A percentile compares a stretch with the other conserved stretches of the same genome.
These are phyloP conservation scores for Penicillium sp. DNA, from an alignment of 2,329 filamentous ascomycete species.

Conservation along the genomic window DNA sequence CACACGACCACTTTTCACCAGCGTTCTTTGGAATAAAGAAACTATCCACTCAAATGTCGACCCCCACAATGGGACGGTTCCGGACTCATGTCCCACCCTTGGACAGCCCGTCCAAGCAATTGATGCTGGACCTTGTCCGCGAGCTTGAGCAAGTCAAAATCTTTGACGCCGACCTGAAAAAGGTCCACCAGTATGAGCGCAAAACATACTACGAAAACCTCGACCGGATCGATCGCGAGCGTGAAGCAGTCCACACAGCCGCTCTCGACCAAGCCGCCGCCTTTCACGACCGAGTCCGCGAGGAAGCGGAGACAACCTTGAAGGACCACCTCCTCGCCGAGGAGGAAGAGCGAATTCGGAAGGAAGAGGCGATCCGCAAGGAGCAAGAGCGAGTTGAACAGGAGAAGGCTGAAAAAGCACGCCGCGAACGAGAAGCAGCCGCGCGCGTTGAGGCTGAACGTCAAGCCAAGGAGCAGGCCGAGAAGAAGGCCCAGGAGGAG, in stretches of 20 bases:
- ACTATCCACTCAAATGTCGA: not conserved
- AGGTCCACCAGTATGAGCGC: conserved; percentile 42
- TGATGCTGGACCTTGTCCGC: conserved; percentile 38
- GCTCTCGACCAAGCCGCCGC: conserved; percentile 64
- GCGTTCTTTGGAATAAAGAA: not conserved
- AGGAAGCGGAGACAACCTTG: conserved; percentile 54
- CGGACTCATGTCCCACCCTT: conserved; percentile 27
- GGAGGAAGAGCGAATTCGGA: conserved; percentile 36
- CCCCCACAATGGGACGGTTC: conserved; percentile 25
- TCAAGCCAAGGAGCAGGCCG: conserved; percentile 40
- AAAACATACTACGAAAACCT: conserved; percentile 55
- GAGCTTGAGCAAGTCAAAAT: conserved; percentile 42
- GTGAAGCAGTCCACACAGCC: conserved; percentile 60
- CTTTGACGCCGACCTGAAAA: conserved; percentile 43
- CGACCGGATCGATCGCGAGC: conserved; percentile 61
- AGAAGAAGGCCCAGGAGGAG: conserved; percentile 30
- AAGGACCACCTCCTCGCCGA: conserved; percentile 45
- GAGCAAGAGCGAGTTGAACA: conserved; percentile 34
- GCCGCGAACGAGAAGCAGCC: conserved; percentile 36
- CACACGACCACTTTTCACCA: not conserved
- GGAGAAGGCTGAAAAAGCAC: conserved; percentile 31
- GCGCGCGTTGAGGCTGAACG: conserved; percentile 41
- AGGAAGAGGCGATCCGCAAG: conserved; percentile 35
- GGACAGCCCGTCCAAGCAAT: conserved; percentile 41
- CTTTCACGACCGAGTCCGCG: conserved; percentile 64